Conservation (phyloP, 768 basidiomycete species). For the Tulasnella sp. region DNA sequence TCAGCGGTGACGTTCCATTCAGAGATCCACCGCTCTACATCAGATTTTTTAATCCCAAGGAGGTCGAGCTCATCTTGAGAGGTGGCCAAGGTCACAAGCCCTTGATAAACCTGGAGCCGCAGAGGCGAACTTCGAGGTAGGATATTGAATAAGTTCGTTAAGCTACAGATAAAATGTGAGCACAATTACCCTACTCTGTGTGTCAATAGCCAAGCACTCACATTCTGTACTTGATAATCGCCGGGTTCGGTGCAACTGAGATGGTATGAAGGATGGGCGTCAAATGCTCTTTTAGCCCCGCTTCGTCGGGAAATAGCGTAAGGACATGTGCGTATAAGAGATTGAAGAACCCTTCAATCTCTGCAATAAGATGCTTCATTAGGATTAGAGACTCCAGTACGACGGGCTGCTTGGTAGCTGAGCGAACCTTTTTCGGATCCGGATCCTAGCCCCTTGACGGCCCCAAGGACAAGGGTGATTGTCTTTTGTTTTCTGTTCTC, state of each 20-base stretch:
- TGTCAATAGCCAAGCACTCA: constrained; percentile 47
- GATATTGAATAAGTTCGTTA: constrained; percentile 83
- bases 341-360: constrained; percentile 89
- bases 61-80: constrained; percentile 64
- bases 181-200: not conserved
- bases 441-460: constrained; percentile 72
- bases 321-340: constrained; percentile 75
- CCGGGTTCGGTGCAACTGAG: constrained; percentile 54
- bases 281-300: constrained; percentile 59
- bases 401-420: not conserved
- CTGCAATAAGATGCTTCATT: constrained; percentile 45
- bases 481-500: constrained; percentile 56
- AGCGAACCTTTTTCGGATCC: constrained; percentile 74
- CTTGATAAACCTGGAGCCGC: constrained; percentile 63
- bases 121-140: constrained; percentile 66
- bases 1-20: constrained; percentile 71
- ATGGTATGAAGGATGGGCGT: constrained; percentile 58
- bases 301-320: constrained; percentile 57
- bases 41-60: constrained; percentile 60
- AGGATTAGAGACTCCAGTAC: not conserved
- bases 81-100: constrained; percentile 63
- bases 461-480: constrained; percentile 61
- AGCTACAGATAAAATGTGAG: constrained; percentile 47
- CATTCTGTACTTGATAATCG: constrained; percentile 77
- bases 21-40: constrained; percentile 75